These are phyloP conservation scores for Fragilaria radians DNA, from an alignment of 108 stramenopile genomes.

Conservation along the genomic window DNA sequence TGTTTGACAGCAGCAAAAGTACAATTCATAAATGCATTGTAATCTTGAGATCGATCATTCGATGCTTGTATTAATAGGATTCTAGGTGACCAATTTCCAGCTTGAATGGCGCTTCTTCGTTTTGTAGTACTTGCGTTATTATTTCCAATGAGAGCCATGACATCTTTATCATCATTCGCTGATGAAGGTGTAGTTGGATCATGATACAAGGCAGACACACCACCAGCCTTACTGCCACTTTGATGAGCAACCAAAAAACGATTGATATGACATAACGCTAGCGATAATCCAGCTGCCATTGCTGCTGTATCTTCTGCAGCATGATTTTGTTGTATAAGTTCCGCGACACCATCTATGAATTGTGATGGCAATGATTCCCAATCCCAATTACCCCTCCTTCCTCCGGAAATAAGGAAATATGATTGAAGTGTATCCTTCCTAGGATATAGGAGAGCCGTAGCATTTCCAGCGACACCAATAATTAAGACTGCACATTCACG, in stretches of 20 bases:
- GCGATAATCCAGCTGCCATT: slow-evolving; percentile 65
- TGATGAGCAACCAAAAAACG: slow-evolving; percentile 71
- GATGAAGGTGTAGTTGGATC: slow-evolving; percentile 9
- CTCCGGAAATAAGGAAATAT: slow-evolving; percentile 35
- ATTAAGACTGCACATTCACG: slow-evolving; percentile 59
- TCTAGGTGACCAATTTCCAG: slow-evolving; percentile 55
- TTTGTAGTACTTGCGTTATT: slow-evolving; percentile 12
- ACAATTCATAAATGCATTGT: slow-evolving; percentile 90
- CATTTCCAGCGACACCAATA: slow-evolving; percentile 64
- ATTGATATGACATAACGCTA: slow-evolving; percentile 67
- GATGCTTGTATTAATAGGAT: slow-evolving; percentile 77
- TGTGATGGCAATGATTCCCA: slow-evolving; percentile 38
- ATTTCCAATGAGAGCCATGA: slow-evolving; percentile 50
- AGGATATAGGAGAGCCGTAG: slow-evolving; percentile 62
- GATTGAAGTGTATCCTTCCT: slow-evolving; percentile 52
- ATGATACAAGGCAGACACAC: slow-evolving; percentile 43
- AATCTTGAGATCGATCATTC: slow-evolving; percentile 73
- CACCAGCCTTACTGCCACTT: no score
- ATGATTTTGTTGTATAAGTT: slow-evolving; percentile 51
- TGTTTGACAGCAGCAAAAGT: slow-evolving; percentile 72
- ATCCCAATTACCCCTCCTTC: slow-evolving; percentile 48
- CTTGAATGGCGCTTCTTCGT: slow-evolving; percentile 14
- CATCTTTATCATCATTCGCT: slow-evolving; percentile 61
- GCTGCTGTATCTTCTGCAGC: slow-evolving; percentile 20
- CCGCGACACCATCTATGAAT: slow-evolving; percentile 57